Evolutionary conservation across 805 yeast genomes (phyloP).

Genomic region (Cyberlindnera suaveolens): DNA sequence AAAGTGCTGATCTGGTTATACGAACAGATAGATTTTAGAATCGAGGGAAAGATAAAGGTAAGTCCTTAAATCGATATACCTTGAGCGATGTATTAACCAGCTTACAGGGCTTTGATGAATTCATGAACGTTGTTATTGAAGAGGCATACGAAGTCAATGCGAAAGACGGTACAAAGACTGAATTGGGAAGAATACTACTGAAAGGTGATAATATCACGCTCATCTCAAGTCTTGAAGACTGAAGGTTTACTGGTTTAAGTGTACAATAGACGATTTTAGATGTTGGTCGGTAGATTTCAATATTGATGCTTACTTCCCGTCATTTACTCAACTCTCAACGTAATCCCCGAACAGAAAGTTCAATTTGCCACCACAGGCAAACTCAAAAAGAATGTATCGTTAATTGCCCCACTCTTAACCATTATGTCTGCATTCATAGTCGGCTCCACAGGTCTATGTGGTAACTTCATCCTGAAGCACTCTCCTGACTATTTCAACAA

Average conservation of each 20-base stretch:
- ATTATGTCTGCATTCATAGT: slow-evolving; percentile 30
- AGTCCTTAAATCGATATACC: background rate
- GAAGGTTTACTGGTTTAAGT: background rate
- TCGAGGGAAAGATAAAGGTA: slow-evolving; percentile 68
- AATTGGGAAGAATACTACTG: slow-evolving; percentile 69
- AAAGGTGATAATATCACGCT: slow-evolving; percentile 94
- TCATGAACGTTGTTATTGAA: slow-evolving; percentile 77
- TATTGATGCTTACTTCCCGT: too few species aligned
- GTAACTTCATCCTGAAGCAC: slow-evolving; percentile 45
- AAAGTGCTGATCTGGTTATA: slow-evolving; percentile 82
- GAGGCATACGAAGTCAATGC: slow-evolving; percentile 57
- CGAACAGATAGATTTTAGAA: slow-evolving; percentile 72
- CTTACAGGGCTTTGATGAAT: slow-evolving; percentile 82
- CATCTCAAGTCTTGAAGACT: slow-evolving; percentile 34
- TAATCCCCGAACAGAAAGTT: background rate
- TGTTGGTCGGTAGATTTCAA: too few species aligned
- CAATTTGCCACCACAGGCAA: background rate
- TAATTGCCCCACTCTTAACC: too few species aligned
- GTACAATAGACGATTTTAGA: too few species aligned
- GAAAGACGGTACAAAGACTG: slow-evolving; percentile 43
- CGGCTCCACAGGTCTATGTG: slow-evolving; percentile 82
- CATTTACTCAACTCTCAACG: background rate
- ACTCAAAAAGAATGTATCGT: background rate
- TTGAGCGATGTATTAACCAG: background rate
- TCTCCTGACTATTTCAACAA: slow-evolving; percentile 32